Base-by-base conservation (phyloP, 2,329 filamentous ascomycete genomes). In the Colletotrichum zoysiae region DNA sequence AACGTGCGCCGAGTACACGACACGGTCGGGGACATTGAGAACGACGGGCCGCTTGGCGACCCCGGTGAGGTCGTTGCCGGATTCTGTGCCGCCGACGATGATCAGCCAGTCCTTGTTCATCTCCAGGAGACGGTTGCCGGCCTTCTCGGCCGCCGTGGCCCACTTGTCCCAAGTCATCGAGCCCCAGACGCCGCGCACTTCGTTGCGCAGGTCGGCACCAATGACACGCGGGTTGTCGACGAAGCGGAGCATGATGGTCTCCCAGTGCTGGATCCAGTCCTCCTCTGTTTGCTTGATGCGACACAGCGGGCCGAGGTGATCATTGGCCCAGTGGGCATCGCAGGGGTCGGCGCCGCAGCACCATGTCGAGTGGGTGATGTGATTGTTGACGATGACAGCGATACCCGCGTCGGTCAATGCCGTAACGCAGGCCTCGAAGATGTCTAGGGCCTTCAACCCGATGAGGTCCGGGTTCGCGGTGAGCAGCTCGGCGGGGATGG, bases 1-100 rank as follows among this genome's bases (percentile, higher is more conserved):
- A 30, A 92, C 90, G 78, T 93, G 91, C 2, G 89, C 86, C 71
- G 89, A 91, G 81, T 92, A 93, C 42, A 93, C 90, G 35, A 92
- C 84, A 33, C 85, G 83, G 75, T 88, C 78, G 8, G 84, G 80
- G 8, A 89, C 78, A 69, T 88, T 85, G 57, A 92, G 85, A 58
- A 81, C 79, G n/a, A 93, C 82, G 2, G 90, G 90, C 18, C 90
- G 85, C 20, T 79, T 77, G 4, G 81, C 80, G 4, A 86, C 90
- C 5, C 88, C 89, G 1, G 84, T 84, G 42, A 92, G 82, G 79
- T 92, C 89, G 79, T 92, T 92, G 67, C 88, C 87, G 2, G 90
- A 92, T 73, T 90, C 89, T 42, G 90, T 90, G 42, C 91, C 91
- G 79, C 91, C 91, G 55, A 93, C 88, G 55, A 93, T 82, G 79